A percentile compares a stretch with the other conserved stretches of the same genome.
phyloP scores from a whole-genome alignment of 768 basidiomycete genomes.

The Xerocomellus amylosporus region DNA sequence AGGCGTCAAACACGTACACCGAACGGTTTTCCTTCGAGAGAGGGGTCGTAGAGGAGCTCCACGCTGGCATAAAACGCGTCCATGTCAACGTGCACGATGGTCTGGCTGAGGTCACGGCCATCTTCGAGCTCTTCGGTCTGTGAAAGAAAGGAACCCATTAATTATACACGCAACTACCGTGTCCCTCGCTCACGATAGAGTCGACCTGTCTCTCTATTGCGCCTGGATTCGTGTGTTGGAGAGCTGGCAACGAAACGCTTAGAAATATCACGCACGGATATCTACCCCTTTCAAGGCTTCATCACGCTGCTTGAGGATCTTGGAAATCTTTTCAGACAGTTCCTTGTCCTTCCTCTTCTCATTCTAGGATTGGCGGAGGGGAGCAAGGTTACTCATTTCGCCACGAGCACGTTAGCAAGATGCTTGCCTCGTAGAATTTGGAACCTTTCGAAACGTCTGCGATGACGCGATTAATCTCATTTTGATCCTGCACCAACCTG shows the following conservation, averaged over 20 bases:
- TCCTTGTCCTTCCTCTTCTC: constrained; percentile 90
- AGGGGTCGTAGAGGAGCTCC: constrained; percentile 64
- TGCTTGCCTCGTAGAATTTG: constrained; percentile 78
- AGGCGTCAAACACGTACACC: constrained; percentile 44
- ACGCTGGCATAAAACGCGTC: constrained; percentile 90
- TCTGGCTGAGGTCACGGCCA: constrained; percentile 74
- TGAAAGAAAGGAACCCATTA: background rate
- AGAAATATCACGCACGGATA: constrained; percentile 42
- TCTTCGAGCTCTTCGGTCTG: constrained; percentile 69
- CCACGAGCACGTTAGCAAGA: background rate
- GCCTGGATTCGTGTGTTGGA: constrained; percentile 32
- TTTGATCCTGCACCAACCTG: constrained; percentile 73
- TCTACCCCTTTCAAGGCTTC: constrained; percentile 55
- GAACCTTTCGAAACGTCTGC: constrained; percentile 91
- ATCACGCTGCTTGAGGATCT: constrained; percentile 63
- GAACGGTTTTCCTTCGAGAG: constrained; percentile 69
- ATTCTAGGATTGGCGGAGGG: constrained; percentile 46
- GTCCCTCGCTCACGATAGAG: constrained; percentile 53
- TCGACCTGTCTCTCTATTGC: constrained; percentile 68
- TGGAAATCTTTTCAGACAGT: constrained; percentile 70
- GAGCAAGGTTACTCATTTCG: background rate
- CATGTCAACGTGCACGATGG: constrained; percentile 93
- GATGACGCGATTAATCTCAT: constrained; percentile 84
- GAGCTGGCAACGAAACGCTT: background rate
- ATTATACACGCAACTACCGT: background rate